Base-by-base conservation (phyloP, 2,329 filamentous ascomycete genomes). In the Exserohilum rostratum region DNA sequence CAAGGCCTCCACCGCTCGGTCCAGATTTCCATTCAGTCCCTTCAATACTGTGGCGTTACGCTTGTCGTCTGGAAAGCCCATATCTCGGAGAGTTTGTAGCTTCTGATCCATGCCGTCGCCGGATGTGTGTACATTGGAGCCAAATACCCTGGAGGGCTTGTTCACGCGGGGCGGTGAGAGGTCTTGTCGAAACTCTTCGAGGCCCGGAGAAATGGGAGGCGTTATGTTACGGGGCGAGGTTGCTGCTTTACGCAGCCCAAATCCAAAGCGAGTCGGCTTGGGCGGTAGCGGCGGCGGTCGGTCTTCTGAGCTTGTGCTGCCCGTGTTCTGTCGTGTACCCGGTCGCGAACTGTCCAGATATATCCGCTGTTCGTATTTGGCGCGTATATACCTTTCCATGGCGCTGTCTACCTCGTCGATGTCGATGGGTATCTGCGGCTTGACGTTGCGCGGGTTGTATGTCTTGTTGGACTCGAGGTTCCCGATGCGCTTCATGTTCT, bases 401-500 rank as follows among this genome's bases (percentile, higher is more conserved):
- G 90, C 91, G 10, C 90, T 89, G 73, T 99, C 93, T 44, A 90
- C 90, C 78, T 98, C 93, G 77, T 99, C 95, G 34, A 86, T 86
- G 70, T 98, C 95, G 65, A 96, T 83, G 0, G 95, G 93, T 13
- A 97, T 87, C 4, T 93, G 86, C 1, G 95, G 88, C 67, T 87
- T 90, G 66, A 89, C 85, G 76, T 90, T 92, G 65, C 89, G 85
- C 25, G 95, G 89, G 71, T 99, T 99, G 79, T 91, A 97, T 54
- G 87, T 85, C 74, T 89, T 88, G 80, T 99, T 99, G 52, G 91
- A 96, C 35, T 86, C 83, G 44, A 82, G 78, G 72, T 99, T 99
- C 69, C 95, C 95, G 67, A 91, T 88, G 70, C 89, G 89, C 79
- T 90, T 95, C 95, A 99, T 99, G 70, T 89, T 93, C 91, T 97